Evolutionary conservation across 2,329 filamentous ascomycete genomes (phyloP).

Genomic region (Aureobasidium melanogenum): DNA sequence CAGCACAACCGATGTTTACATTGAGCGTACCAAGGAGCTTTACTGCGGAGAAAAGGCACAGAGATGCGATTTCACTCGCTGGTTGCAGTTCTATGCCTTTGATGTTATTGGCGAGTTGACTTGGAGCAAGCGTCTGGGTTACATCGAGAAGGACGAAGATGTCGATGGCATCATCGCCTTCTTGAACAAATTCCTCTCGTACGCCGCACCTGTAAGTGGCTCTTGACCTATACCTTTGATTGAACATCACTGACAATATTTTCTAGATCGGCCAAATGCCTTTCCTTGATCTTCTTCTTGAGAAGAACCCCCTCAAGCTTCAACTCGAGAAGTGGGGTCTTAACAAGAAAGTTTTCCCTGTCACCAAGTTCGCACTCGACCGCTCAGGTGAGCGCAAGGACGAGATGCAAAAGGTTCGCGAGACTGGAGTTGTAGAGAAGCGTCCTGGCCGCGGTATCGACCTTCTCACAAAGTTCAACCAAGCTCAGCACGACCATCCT

Average conservation of each 20-base stretch:
- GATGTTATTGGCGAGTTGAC: constrained; percentile 74
- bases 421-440: constrained; percentile 29
- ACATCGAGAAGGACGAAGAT: constrained; percentile 65
- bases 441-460: constrained; percentile 41
- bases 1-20: constrained; percentile 62
- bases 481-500: constrained; percentile 57
- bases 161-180: constrained; percentile 65
- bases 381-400: constrained; percentile 57
- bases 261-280: constrained; percentile 63
- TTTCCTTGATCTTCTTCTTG: constrained; percentile 57
- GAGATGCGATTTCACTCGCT: constrained; percentile 57
- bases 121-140: constrained; percentile 66
- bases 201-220: constrained; percentile 56
- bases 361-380: constrained; percentile 61
- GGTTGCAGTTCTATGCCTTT: constrained; percentile 75
- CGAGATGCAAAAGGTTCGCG: constrained; percentile 41
- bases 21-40: constrained; percentile 40
- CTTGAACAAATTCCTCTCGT: constrained; percentile 56
- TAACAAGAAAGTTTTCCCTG: constrained; percentile 60
- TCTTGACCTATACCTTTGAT: neutral
- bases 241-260: neutral
- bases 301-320: constrained; percentile 67
- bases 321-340: constrained; percentile 59
- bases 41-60: constrained; percentile 31
- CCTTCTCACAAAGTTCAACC: constrained; percentile 63